Conservation (phyloP, 2,329 filamentous ascomycete genomes). For the Fusarium coicis region DNA sequence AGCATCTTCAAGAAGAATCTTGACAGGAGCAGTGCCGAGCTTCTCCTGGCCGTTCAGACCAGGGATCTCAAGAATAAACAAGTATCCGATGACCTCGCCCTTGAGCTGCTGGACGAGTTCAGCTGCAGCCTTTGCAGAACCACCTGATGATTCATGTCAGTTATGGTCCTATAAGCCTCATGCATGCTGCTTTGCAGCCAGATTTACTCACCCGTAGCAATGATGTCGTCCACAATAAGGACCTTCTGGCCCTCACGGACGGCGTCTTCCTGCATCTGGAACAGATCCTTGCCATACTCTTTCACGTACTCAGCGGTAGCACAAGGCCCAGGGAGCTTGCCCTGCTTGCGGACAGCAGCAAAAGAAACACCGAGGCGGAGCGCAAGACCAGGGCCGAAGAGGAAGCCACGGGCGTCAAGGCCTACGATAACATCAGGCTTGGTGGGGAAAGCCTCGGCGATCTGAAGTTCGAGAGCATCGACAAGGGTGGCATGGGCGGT, state of each 20-base stretch:
- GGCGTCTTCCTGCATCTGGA: constrained; percentile 92
- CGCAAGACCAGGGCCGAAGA: constrained; percentile 92
- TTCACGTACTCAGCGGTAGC: constrained; percentile 90
- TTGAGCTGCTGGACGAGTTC: constrained; percentile 87
- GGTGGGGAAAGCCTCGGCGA: constrained; percentile 70
- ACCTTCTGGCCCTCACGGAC: constrained; percentile 90
- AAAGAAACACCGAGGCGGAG: constrained; percentile 85
- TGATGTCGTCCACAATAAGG: constrained; percentile 95
- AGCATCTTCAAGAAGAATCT: constrained; percentile 77
- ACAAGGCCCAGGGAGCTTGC: constrained; percentile 92
- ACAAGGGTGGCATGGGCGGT: constrained; percentile 79
- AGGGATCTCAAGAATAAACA: constrained; percentile 96
- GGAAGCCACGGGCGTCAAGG: constrained; percentile 92
- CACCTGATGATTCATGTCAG: constrained; percentile 67
- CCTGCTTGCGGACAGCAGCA: constrained; percentile 92
- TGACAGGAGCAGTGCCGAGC: constrained; percentile 80
- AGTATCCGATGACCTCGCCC: constrained; percentile 85
- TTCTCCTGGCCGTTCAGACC: constrained; percentile 93
- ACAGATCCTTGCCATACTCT: constrained; percentile 94
- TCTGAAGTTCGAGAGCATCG: constrained; percentile 85
- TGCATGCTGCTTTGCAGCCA: constrained; percentile 7
- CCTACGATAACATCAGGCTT: constrained; percentile 92
- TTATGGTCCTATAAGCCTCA: not conserved
- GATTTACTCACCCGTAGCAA: constrained; percentile 84
- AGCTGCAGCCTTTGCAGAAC: constrained; percentile 88